Evolutionary conservation across 371 early-diverging fungal species (phyloP).

Genomic region (Mortierella sp.): DNA sequence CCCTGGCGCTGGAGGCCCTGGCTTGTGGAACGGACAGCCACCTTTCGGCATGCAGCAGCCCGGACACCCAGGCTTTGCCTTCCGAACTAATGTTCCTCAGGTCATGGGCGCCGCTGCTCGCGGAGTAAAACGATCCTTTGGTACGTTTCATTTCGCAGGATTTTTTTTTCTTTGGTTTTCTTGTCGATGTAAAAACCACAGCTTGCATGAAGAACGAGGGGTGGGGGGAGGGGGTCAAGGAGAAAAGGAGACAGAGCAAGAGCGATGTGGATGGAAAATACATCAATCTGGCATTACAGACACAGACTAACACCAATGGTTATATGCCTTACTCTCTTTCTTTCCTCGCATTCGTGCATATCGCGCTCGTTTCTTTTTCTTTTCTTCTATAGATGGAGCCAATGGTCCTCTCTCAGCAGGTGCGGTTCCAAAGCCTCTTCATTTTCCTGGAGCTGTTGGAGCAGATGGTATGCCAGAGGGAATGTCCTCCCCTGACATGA

Average conservation of each 20-base stretch:
- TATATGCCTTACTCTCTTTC: neutral
- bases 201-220: neutral
- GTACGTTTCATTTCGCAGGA: constrained; percentile 21
- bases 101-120: constrained; percentile 46
- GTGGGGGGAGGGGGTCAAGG: neutral
- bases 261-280: neutral
- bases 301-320: neutral
- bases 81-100: constrained; percentile 47
- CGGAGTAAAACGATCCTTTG: constrained; percentile 55
- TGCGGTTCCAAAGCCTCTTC: constrained; percentile 50
- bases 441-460: constrained; percentile 47
- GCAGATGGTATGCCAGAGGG: constrained; percentile 47
- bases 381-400: constrained; percentile 28
- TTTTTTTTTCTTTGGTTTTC: neutral
- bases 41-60: constrained; percentile 44
- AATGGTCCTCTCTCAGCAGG: constrained; percentile 50
- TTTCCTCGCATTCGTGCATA: neutral
- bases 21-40: constrained; percentile 38
- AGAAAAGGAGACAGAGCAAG: neutral
- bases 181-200: neutral
- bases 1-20: constrained; percentile 43
- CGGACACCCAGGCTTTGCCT: constrained; percentile 50
- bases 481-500: constrained; percentile 27
- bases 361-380: neutral
- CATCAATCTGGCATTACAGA: neutral